phyloP scores from a whole-genome alignment of 495 filamentous ascomycete species.

The Aspergillus avenaceus region DNA sequence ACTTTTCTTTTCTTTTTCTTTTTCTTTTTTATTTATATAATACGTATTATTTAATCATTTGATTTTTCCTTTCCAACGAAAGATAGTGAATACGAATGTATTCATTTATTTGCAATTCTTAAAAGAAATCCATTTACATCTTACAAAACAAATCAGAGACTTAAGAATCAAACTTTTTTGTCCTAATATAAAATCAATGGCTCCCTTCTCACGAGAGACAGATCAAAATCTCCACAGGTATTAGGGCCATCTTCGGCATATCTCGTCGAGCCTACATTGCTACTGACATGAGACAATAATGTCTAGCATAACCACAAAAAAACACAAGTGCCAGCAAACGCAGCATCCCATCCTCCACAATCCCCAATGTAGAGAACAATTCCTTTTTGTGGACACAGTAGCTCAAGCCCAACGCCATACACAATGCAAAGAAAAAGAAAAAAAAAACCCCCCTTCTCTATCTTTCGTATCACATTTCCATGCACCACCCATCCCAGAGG shows the following conservation, averaged over 20 bases:
- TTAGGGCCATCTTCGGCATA: slow-evolving; percentile 25
- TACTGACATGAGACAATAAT: slow-evolving; percentile 26
- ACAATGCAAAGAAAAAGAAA: slow-evolving; percentile 45
- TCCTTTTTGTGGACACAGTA: slow-evolving; percentile 35
- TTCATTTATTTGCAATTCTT: no score
- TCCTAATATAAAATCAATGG: slow-evolving; percentile 17
- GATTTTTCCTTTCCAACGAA: no score
- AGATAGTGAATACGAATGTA: no score
- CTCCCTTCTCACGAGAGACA: slow-evolving; percentile 17
- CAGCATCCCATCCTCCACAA: slow-evolving; percentile 37
- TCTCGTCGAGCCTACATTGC: slow-evolving; percentile 18
- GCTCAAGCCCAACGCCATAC: slow-evolving; percentile 50
- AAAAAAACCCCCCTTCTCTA: slow-evolving; percentile 34
- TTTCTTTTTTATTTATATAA: no score
- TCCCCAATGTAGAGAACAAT: slow-evolving; percentile 31
- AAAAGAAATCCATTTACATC: neutral
- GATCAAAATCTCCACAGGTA: slow-evolving; percentile 12
- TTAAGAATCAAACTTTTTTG: slow-evolving; percentile 23
- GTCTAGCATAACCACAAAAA: slow-evolving; percentile 24
- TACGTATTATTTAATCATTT: no score
- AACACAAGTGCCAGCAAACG: slow-evolving; percentile 30
- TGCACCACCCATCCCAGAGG: slow-evolving; percentile 18
- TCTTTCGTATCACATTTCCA: slow-evolving; percentile 18
- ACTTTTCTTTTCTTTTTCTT: no score
- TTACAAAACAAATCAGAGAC: neutral